Base-by-base conservation (phyloP, 2,329 filamentous ascomycete species). In the Exophiala sp. region DNA sequence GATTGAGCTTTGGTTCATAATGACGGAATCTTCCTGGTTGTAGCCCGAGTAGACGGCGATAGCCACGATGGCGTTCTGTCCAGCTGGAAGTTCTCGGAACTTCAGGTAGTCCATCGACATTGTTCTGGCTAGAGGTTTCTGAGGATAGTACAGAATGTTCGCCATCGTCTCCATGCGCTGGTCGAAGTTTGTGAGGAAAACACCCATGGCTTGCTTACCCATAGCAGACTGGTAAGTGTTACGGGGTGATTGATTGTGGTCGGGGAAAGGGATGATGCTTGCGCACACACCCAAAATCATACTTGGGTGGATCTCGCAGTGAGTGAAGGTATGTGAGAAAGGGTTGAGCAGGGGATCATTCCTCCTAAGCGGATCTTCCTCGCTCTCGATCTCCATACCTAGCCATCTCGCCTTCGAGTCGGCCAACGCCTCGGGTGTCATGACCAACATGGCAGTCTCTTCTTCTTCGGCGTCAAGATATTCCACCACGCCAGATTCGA, bases 171-270 rank as follows among this genome's bases (percentile, higher is more conserved):
- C 94, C 92, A 99, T 97, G 60, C 94, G 91, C 58, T 92, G 85
- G 38, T 89, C 87, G 72, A 95, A 99, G 70, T 99, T 99, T 10
- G 95, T 99, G 52, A 99, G 80, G 77, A 96, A 96, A 65, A 97
- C 91, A 68, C 95, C 94, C 95, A 99, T 99, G 59, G 94, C 94
- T 82, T 99, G 94, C 75, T 99, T 99, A 78, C 95, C 94, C 94
- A 99, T 99, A 69, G 94, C 94, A 66, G 92, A 96, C 75, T 97
- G 92, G 72, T 96, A 99, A 3, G 92, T 97, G 70, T 99, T 99
- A 87, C 94, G 88, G 62, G 94, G 94, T 59, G 92, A 97, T 82
- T 95, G 68, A 44, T 99, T 99, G 77, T 99, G 94, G 75, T 99
- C 94, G 1, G 95, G 94, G 84, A 99, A 99, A 0, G 94, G 94